Conservation (phyloP, 2,329 filamentous ascomycete genomes). For the Fusarium siculi region DNA sequence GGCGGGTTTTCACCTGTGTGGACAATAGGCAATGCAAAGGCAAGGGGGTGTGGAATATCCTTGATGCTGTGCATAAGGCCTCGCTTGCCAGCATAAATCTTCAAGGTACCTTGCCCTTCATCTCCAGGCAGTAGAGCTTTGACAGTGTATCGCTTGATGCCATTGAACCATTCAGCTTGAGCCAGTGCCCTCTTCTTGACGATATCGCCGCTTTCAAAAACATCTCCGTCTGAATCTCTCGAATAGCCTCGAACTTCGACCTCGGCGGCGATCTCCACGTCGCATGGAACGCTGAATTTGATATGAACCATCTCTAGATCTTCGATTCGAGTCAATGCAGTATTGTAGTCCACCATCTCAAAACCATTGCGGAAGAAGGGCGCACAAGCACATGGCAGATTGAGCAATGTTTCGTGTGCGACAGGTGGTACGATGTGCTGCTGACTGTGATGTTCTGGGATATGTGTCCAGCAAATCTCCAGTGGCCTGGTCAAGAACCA, state of each 20-base stretch:
- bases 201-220: conserved; percentile 90
- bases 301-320: conserved; percentile 94
- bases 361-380: conserved; percentile 86
- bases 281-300: conserved; percentile 85
- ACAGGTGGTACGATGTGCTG: conserved; percentile 94
- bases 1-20: conserved; percentile 93
- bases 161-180: conserved; percentile 90
- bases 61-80: conserved; percentile 98
- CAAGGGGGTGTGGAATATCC: conserved; percentile 92
- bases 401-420: conserved; percentile 84
- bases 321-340: conserved; percentile 84
- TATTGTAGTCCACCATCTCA: conserved; percentile 90
- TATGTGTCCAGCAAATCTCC: conserved; percentile 95
- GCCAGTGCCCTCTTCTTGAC: conserved; percentile 87
- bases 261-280: conserved; percentile 92
- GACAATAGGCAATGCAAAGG: conserved; percentile 87
- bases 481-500: conserved; percentile 93
- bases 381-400: conserved; percentile 86
- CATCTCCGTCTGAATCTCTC: conserved; percentile 87
- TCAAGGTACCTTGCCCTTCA: conserved; percentile 87
- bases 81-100: conserved; percentile 92
- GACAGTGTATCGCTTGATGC: conserved; percentile 89
- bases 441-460: conserved; percentile 86
- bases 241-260: conserved; percentile 86
- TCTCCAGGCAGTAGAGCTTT: conserved; percentile 93